phyloP scores from a whole-genome alignment of 1,139 yeast genomes.

The Suzukiozyma palmioleophila region DNA sequence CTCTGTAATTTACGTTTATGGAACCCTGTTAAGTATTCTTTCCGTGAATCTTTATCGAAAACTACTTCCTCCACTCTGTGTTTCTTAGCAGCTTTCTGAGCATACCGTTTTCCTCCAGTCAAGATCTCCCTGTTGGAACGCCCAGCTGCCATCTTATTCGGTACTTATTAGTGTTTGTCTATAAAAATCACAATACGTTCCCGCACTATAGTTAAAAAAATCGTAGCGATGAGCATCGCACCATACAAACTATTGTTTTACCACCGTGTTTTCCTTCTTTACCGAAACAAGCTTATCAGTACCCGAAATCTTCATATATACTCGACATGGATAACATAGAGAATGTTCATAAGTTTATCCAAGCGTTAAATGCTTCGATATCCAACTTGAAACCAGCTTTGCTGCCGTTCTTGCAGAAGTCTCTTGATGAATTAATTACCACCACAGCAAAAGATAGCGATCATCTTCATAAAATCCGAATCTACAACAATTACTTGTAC shows the following conservation, averaged over 20 bases:
- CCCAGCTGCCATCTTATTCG: constrained; percentile 12
- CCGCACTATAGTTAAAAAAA: constrained; percentile 4
- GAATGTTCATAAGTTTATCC: constrained; percentile 21
- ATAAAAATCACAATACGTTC: too few species aligned
- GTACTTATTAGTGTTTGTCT: too few species aligned
- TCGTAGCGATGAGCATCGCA: constrained; percentile 16
- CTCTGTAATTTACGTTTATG: constrained; percentile 89
- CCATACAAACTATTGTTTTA: neutral
- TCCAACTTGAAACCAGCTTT: constrained; percentile 25
- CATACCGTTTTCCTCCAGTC: constrained; percentile 82
- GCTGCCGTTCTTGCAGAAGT: constrained; percentile 30
- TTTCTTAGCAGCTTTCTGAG: constrained; percentile 57
- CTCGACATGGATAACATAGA: constrained; percentile 41
- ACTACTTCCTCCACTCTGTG: constrained; percentile 76
- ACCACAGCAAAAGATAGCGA: constrained; percentile 19
- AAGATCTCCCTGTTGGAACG: constrained; percentile 74
- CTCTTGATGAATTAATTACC: constrained; percentile 31
- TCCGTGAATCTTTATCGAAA: constrained; percentile 70
- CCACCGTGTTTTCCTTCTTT: neutral
- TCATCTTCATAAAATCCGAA: constrained; percentile 32
- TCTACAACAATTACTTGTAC: constrained; percentile 41
- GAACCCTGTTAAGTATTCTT: constrained; percentile 87
- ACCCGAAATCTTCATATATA: neutral
- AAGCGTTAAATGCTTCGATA: constrained; percentile 26
- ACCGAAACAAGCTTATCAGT: neutral